Base-by-base conservation (phyloP, 2,329 filamentous ascomycete species). In the Penicillium sp. region DNA sequence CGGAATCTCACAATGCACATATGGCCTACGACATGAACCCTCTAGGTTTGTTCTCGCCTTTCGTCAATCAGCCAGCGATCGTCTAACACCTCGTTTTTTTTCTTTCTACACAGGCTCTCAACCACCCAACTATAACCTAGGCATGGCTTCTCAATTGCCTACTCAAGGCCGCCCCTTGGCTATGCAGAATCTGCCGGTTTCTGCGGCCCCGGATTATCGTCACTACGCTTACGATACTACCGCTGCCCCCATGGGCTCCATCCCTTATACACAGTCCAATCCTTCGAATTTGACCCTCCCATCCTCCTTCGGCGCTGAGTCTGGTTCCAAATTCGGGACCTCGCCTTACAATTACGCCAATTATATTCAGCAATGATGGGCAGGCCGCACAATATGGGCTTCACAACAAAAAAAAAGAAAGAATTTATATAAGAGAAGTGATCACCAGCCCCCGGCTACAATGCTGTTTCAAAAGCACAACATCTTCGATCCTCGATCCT, bases 281-380 rank as follows among this genome's bases (percentile, higher is more conserved):
- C 54, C 71, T 18, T 71, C 72, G n/a, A 67, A 61, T 24, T 57
- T 74, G 54, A 74, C 65, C 42, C 67, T 74, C 11, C 69, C 72
- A 10, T 63, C 69, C 1, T 67, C 72, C 6, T 70, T 67, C 42
- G 67, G 67, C 14, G 58, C 66, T 13, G 68, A 71, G 22, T 55
- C 66, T 11, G 60, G 53, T 14, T 54, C 57, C 21, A 71, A 69
- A 48, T 67, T 66, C 54, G 57, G 62, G 42, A 61, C 56, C 13
- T 62, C 65, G 40, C 55, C 68, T 5, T 72, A 65, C 44, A 68
- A 69, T 45, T 72, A 72, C 31, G 48, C 69, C 21, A 54, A 47
- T 48, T 68, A 67, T 54, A 59, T 68, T 38, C 60, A 61, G 45
- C 50, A 70, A 66, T 60, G 60, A 66, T 27, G 34, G 38, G 18